Evolutionary conservation across 345 rosid genomes (phyloP), one percentile per base, ranked within the genome.

Genomic region (Capsella bursapastoris): DNA sequence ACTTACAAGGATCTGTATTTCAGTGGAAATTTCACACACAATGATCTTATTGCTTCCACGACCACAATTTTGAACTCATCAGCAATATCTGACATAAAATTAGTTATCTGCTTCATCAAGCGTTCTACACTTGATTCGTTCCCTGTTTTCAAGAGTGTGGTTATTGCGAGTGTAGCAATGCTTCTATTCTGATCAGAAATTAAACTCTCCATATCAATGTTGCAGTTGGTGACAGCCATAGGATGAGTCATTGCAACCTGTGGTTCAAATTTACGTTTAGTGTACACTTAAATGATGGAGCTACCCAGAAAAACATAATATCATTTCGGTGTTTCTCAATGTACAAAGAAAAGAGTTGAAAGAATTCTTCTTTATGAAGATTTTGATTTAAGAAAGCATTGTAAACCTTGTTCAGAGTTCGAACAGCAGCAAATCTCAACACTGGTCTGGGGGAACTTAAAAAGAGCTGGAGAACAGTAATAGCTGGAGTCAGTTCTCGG

Each of bases 211-310:
- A 94, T 94, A 69, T 94, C 98, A 80, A 94, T 92, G 75, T 94
- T 94, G 91, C 99, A 95, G 89, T 87, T 95, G 72, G 97, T 90
- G 64, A 95, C 96, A 60, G 97, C 97, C 97, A 92, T 88, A 49
- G 99, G 99, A 87, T 95, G 99, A 32, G 93, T 90, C 99, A 95
- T 90, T 47, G 99, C 97, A 83, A 95, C 99, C 99, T 95, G 88
- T 44, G 52, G 68, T 27, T 66, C 28, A 72, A 58, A 66, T 14
- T 8, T 57, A 5, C 1, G 53, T 15, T 77, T 66, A 78, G 73
- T n/a, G n/a, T 51, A 51, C 51, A 64, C 25, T 48, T 48, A 64
- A 77, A 43, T 6, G 37, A 44, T 66, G 50, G 53, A 50, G 70
- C 43, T 27, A 53, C 60, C 53, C 16, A 61, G 40, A 52, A 68